Evolutionary conservation across 2,329 filamentous ascomycete species (phyloP).

Genomic region (Phyllosticta citribraziliensis): DNA sequence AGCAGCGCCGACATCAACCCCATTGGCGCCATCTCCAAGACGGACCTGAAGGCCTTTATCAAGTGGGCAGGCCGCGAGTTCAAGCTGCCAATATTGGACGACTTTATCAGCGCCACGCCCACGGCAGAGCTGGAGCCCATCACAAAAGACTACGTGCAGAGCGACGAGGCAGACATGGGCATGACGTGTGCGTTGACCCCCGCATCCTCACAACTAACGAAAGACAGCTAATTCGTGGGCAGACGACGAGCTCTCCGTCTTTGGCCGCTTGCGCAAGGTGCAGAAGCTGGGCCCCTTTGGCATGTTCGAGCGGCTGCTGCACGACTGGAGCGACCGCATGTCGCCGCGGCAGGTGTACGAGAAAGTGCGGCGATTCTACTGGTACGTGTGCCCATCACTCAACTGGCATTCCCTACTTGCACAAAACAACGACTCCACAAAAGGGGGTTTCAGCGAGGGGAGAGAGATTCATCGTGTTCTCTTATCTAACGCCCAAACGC

Average conservation of each 20-base stretch:
- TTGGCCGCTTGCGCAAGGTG: slow-evolving; percentile 45
- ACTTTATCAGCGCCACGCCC: slow-evolving; percentile 48
- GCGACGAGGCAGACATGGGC: slow-evolving; percentile 46
- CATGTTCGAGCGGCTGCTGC: slow-evolving; percentile 44
- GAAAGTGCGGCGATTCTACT: slow-evolving; percentile 36
- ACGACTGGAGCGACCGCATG: slow-evolving; percentile 37
- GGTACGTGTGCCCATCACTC: background rate
- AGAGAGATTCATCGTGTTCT: background rate
- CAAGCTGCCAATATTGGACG: slow-evolving; percentile 52
- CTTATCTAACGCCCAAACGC: slow-evolving; percentile 17
- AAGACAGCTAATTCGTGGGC: background rate
- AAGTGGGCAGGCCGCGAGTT: slow-evolving; percentile 46
- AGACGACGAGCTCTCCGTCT: slow-evolving; percentile 43
- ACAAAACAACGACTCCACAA: background rate
- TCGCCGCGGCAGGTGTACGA: slow-evolving; percentile 35
- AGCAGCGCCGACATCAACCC: slow-evolving; percentile 44
- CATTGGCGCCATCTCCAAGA: slow-evolving; percentile 53
- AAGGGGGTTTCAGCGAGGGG: background rate
- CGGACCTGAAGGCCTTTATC: slow-evolving; percentile 63
- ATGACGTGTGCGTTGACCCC: slow-evolving; percentile 21
- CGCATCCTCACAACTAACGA: background rate
- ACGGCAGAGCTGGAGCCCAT: slow-evolving; percentile 51
- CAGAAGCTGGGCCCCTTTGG: slow-evolving; percentile 45
- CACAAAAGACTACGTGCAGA: slow-evolving; percentile 50
- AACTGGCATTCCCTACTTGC: background rate